phyloP scores from a whole-genome alignment of 2,329 filamentous ascomycete species.

The Sclerotinia glacialis region DNA sequence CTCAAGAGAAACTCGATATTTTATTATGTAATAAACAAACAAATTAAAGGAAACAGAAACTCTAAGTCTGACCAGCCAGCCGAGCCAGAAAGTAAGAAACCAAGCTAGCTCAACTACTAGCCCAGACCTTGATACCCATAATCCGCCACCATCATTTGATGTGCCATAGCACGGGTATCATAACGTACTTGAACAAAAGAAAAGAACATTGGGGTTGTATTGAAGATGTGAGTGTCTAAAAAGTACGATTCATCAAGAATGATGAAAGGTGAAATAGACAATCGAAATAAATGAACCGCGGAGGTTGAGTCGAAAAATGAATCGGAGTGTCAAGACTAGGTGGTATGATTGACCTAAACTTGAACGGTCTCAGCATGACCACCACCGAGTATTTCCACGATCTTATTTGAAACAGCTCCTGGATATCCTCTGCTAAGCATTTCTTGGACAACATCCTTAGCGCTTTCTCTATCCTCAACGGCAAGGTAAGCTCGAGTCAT shows the following conservation, averaged over 20 bases:
- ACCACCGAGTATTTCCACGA: slow-evolving; percentile 79
- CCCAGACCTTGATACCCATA: slow-evolving; percentile 32
- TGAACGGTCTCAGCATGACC: slow-evolving; percentile 38
- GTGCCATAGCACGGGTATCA: slow-evolving; percentile 39
- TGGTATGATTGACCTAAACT: too few species aligned
- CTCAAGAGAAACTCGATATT: slow-evolving; percentile 29
- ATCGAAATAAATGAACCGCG: slow-evolving; percentile 24
- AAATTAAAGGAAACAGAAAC: slow-evolving; percentile 22
- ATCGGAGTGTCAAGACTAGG: background rate
- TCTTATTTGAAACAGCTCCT: slow-evolving; percentile 86
- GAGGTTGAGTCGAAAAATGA: slow-evolving; percentile 23
- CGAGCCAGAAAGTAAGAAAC: background rate
- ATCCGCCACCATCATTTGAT: slow-evolving; percentile 27
- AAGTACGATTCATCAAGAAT: slow-evolving; percentile 18
- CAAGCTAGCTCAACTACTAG: slow-evolving; percentile 5
- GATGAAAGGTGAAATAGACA: slow-evolving; percentile 25
- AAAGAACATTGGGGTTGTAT: slow-evolving; percentile 27
- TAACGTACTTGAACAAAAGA: slow-evolving; percentile 31
- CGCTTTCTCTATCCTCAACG: slow-evolving; percentile 73
- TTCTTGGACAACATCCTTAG: slow-evolving; percentile 78
- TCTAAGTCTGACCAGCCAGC: slow-evolving; percentile 19
- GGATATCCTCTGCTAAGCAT: slow-evolving; percentile 91
- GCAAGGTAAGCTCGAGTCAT: slow-evolving; percentile 94
- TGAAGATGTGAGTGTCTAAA: slow-evolving; percentile 8
- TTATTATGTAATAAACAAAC: slow-evolving; percentile 19